Conservation (phyloP, 768 basidiomycete genomes). For the Krasilnikovozyma curviuscula region DNA sequence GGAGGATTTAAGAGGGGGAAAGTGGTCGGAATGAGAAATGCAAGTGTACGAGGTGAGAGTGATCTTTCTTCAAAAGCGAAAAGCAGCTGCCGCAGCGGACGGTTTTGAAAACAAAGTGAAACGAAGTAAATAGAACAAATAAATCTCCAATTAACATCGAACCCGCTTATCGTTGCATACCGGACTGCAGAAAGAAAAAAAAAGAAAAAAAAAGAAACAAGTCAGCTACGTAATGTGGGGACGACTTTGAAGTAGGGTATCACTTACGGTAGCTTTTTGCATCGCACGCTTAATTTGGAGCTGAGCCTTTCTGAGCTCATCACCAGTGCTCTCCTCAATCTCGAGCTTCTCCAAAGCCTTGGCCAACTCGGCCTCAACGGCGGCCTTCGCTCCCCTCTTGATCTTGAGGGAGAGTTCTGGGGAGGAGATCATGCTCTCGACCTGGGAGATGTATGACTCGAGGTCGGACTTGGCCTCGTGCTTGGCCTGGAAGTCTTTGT, state of each 20-base stretch:
- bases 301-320: slow-evolving; percentile 91
- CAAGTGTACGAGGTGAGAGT: too few relatives aligned
- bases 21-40: too few relatives aligned
- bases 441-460: slow-evolving; percentile 92
- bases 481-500: slow-evolving; percentile 94
- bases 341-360: slow-evolving; percentile 96
- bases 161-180: too few relatives aligned
- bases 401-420: slow-evolving; percentile 97
- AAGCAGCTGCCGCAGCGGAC: too few relatives aligned
- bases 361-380: slow-evolving; percentile 93
- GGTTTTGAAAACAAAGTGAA: too few relatives aligned
- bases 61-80: too few relatives aligned
- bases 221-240: too few relatives aligned
- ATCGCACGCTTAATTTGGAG: slow-evolving; percentile 87
- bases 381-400: slow-evolving; percentile 84
- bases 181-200: too few relatives aligned
- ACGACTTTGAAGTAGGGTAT: too few relatives aligned
- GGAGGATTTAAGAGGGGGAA: too few relatives aligned
- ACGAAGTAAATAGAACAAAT: too few relatives aligned
- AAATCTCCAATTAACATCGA: too few relatives aligned
- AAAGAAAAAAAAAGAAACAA: neutral
- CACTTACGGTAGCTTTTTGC: slow-evolving; percentile 56
- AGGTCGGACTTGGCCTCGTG: slow-evolving; percentile 98
- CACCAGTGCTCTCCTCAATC: slow-evolving; percentile 80
- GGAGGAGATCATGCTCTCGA: slow-evolving; percentile 85